Conservation (phyloP, 2,329 filamentous ascomycete genomes). For the Colletotrichum incanum region DNA sequence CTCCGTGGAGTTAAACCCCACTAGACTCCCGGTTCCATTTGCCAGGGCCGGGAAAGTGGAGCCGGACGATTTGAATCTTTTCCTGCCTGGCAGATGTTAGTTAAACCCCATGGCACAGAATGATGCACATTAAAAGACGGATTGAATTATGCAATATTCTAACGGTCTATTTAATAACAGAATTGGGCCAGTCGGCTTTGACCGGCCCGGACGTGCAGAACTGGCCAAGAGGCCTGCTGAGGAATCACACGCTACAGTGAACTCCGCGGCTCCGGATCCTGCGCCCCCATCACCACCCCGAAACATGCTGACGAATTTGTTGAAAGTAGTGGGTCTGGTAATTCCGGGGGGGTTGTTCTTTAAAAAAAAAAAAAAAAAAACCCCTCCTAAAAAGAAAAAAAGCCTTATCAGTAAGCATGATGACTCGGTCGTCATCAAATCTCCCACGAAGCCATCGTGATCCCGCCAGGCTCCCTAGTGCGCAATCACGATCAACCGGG, state of each 20-base stretch:
- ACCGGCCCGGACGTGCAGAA: not conserved
- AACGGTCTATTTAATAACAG: no score
- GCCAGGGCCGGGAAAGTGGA: not conserved
- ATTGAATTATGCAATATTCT: not conserved
- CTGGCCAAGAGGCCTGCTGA: not conserved
- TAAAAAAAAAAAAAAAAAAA: no score
- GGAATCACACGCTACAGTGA: not conserved
- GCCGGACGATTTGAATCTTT: not conserved
- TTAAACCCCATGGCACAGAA: not conserved
- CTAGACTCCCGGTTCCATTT: not conserved
- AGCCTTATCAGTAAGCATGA: no score
- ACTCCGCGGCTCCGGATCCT: not conserved
- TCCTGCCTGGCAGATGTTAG: not conserved
- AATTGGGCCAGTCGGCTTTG: not conserved
- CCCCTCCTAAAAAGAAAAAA: no score
- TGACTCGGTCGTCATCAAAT: no score
- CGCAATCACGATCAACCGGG: no score
- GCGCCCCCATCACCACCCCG: not conserved
- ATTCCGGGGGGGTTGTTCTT: no score
- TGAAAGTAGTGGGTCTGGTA: no score
- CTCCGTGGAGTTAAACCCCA: not conserved
- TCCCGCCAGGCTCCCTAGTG: no score
- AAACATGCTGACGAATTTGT: no score
- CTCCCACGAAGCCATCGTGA: no score
- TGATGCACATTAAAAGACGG: not conserved